Conservation (phyloP, 768 basidiomycete species). For the Antrodiella citrinella region DNA sequence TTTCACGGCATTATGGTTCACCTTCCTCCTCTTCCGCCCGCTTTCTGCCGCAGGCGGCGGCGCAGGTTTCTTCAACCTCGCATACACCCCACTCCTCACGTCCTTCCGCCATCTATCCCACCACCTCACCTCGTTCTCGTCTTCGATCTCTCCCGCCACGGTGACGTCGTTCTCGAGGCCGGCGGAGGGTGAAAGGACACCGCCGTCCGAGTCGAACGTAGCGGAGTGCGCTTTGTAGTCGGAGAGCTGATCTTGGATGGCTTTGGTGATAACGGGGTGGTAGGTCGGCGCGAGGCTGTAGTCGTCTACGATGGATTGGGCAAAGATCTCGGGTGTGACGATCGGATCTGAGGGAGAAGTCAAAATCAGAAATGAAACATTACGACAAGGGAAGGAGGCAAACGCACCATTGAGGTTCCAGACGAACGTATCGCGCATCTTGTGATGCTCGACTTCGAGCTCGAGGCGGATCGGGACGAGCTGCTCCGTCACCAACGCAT, state of each 20-base stretch:
- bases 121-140: constrained; percentile 41
- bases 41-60: constrained; percentile 19
- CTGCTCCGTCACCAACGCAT: constrained; percentile 61
- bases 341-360: constrained; percentile 53
- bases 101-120: constrained; percentile 70
- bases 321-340: constrained; percentile 85
- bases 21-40: constrained; percentile 36
- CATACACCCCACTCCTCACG: constrained; percentile 29
- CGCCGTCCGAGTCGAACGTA: constrained; percentile 37
- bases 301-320: constrained; percentile 86
- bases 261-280: constrained; percentile 60
- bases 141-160: constrained; percentile 39
- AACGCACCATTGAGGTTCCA: constrained; percentile 88
- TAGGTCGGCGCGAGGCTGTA: constrained; percentile 66
- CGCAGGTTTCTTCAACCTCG: not conserved
- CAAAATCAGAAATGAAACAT: not conserved
- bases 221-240: constrained; percentile 68
- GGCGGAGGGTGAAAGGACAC: constrained; percentile 19
- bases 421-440: constrained; percentile 92
- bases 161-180: constrained; percentile 15
- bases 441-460: constrained; percentile 90
- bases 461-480: constrained; percentile 95
- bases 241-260: constrained; percentile 82
- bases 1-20: constrained; percentile 21
- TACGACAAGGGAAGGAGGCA: not conserved